Evolutionary conservation across 306 rosid species (phyloP), one percentile per base, ranked within the genome.

Genomic region (Inga oerstediana): DNA sequence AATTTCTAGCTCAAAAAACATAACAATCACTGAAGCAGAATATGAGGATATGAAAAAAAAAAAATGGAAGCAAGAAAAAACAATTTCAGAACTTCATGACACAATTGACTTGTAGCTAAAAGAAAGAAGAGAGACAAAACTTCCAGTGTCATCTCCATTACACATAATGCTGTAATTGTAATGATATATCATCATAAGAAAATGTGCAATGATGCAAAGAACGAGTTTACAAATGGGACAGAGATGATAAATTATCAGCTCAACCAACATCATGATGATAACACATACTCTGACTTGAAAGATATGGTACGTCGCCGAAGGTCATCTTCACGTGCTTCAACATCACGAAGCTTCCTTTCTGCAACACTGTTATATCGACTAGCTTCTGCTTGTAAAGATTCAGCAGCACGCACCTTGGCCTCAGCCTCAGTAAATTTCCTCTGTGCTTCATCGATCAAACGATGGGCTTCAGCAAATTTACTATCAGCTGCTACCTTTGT

Each of bases 281-380:
- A 76, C 48, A 81, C 97, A 44, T 94, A 97, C 99, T 97, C 93
- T 7, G 88, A 87, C 85, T 97, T 94, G 90, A 92, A 97, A 24
- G 97, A 86, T 20, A 82, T 74, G 77, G 91, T 87, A 74, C 83
- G 91, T 82, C 93, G 89, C 81, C 94, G 89, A 59, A 97, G 97
- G 79, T 91, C 97, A 89, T 97, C 98, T 88, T 94, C 99, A 58
- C 97, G 97, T 73, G 93, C 94, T 88, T 94, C 97, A 79, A 94
- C 90, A 86, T 97, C 98, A 72, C 81, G 94, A 79, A 97, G 87
- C 85, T 94, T 94, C 82, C 99, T 91, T 86, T 97, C 98, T 30
- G 99, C 93, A 20, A 89, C 75, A 82, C 73, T 84, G 74, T 86
- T 89, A 88, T 84, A 97, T 70, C 93, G 87, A 72, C 49, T 84